Conservation (phyloP, 2,329 filamentous ascomycete genomes). For the Aspergillus sp. region DNA sequence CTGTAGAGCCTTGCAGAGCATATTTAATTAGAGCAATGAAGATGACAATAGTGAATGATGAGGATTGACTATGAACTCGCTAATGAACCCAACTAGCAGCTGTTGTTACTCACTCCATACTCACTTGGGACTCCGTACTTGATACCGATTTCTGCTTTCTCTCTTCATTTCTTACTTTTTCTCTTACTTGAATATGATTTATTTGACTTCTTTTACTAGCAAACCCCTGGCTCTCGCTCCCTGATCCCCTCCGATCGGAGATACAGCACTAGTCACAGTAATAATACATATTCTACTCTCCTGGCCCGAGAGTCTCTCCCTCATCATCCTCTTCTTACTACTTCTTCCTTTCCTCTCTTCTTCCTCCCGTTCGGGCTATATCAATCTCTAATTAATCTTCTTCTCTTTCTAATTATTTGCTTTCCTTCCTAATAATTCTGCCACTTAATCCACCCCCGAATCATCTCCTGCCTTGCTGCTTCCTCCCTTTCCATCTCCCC, state of each 20-base stretch:
- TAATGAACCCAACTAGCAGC: neutral
- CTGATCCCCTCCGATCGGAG: conserved; percentile 3
- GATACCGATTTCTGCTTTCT: conserved; percentile 3
- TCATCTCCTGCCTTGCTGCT: conserved; percentile 12
- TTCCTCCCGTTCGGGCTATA: neutral
- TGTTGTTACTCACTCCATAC: neutral
- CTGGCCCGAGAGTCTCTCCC: conserved; percentile 3
- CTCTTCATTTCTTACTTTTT: conserved; percentile 1
- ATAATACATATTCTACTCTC: neutral
- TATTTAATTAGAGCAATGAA: neutral
- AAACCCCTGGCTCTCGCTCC: conserved; percentile 2
- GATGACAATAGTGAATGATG: neutral
- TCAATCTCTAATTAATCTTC: neutral
- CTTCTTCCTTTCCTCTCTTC: neutral
- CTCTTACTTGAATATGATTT: conserved; percentile 2
- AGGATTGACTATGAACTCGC: neutral
- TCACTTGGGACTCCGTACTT: conserved; percentile 2
- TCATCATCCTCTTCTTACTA: conserved; percentile 1
- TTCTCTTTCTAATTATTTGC: neutral
- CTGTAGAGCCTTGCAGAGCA: neutral
- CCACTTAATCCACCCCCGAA: too few species aligned
- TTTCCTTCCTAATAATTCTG: conserved; percentile 2
- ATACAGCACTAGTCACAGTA: neutral
- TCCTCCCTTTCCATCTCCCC: conserved; percentile 1
- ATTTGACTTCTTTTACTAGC: conserved; percentile 3